Percentiles rank a stretch among this genome's conserved stretches.
phyloP scores from a whole-genome alignment of 1,139 yeast species.

The Ogataea hybrid region DNA sequence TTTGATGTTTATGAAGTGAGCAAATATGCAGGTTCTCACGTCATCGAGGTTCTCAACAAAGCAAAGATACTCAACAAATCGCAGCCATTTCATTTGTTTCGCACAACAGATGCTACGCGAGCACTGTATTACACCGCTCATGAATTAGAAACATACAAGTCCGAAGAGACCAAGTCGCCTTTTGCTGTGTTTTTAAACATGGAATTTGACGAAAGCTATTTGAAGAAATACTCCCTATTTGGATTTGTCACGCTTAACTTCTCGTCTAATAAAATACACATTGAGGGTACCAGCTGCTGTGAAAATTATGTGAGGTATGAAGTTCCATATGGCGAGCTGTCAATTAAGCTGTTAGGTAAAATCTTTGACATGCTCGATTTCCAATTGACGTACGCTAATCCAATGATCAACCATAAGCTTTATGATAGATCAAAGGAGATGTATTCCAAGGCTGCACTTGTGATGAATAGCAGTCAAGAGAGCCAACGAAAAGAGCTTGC shows the following conservation, averaged over 20 bases:
- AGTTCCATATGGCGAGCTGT: conserved; percentile 12
- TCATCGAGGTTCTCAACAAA: conserved; percentile 68
- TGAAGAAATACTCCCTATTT: conserved; percentile 39
- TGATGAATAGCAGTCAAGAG: conserved; percentile 11
- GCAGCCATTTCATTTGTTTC: conserved; percentile 85
- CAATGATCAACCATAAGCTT: conserved; percentile 11
- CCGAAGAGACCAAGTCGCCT: conserved; percentile 60
- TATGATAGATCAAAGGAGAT: conserved; percentile 19
- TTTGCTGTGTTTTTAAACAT: conserved; percentile 65
- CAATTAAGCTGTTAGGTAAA: conserved; percentile 16
- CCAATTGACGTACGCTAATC: conserved; percentile 22
- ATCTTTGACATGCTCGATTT: conserved; percentile 17
- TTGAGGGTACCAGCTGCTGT: conserved; percentile 22
- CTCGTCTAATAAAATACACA: conserved; percentile 22
- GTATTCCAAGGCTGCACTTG: conserved; percentile 8
- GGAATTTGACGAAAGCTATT: conserved; percentile 33
- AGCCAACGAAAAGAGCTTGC: conserved; percentile 8
- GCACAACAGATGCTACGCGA: conserved; percentile 34
- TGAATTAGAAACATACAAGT: conserved; percentile 54
- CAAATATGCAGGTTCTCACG: conserved; percentile 33
- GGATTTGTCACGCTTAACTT: conserved; percentile 48
- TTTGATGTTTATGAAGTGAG: conserved; percentile 25
- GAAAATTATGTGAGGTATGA: conserved; percentile 5
- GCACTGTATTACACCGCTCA: conserved; percentile 79
- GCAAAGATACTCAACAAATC: conserved; percentile 76